A percentile compares a stretch with the other conserved stretches of the same genome.
Evolutionary conservation across 441 rosid genomes (phyloP).

Genomic region (Metrosideros polymorpha): DNA sequence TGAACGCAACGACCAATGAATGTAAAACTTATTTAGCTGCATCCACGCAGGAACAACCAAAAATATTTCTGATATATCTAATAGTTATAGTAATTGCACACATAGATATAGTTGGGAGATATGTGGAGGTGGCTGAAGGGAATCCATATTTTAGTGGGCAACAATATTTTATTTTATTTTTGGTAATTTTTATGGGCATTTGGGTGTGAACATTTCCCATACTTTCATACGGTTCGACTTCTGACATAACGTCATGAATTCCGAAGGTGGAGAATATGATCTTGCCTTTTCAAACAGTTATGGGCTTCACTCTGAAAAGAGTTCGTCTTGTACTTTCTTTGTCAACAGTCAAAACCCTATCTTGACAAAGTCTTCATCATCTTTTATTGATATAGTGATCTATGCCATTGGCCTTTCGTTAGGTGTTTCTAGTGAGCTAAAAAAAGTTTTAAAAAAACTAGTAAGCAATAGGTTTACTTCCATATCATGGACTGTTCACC

Average conservation of each 20-base stretch:
- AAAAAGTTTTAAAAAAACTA: no score
- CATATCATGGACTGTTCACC: neutral
- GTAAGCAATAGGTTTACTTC: neutral
- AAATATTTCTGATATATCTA: neutral
- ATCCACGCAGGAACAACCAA: neutral
- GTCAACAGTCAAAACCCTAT: neutral
- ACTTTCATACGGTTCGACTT: neutral
- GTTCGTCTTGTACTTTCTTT: neutral
- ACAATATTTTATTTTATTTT: neutral
- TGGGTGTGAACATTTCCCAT: neutral
- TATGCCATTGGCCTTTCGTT: neutral
- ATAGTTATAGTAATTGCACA: neutral
- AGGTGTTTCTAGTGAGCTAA: neutral
- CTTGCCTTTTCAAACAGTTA: neutral
- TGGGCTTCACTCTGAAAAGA: neutral
- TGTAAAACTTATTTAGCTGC: neutral
- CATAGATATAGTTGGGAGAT: neutral
- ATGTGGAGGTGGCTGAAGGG: neutral
- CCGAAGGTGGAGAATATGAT: neutral
- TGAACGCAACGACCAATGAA: neutral
- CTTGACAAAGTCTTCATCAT: neutral
- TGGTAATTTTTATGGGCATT: neutral
- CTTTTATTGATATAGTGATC: neutral
- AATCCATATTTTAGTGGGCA: neutral
- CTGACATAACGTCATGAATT: neutral